Evolutionary conservation across 139 green algal species (phyloP).

Genomic region (Tetraselmis chui): DNA sequence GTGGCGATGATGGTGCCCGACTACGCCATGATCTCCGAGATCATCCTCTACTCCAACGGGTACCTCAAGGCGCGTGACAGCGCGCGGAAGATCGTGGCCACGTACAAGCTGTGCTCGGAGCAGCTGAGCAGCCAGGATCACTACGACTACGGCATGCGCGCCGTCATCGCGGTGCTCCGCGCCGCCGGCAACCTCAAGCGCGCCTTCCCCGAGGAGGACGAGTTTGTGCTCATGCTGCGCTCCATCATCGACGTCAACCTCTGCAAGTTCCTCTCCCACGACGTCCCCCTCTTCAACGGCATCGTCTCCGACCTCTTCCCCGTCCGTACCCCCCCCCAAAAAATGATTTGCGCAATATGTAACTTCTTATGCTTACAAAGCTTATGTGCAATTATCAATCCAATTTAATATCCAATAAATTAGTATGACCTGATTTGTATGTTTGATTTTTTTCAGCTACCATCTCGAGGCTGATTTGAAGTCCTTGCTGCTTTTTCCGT

Average conservation of each 20-base stretch:
- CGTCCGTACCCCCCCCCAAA: too few relatives aligned
- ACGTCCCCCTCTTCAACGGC: constrained; percentile 8
- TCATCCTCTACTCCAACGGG: constrained; percentile 35
- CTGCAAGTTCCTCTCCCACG: neutral
- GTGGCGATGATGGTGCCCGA: constrained; percentile 42
- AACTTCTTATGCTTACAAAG: too few relatives aligned
- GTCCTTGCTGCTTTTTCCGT: too few relatives aligned
- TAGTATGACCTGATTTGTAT: too few relatives aligned
- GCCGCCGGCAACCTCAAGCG: constrained; percentile 37
- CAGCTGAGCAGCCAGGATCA: constrained; percentile 39
- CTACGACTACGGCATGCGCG: constrained; percentile 43
- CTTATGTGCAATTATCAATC: too few relatives aligned
- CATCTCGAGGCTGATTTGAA: too few relatives aligned
- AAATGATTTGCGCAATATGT: too few relatives aligned
- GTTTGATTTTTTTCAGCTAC: too few relatives aligned
- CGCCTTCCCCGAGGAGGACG: constrained; percentile 14
- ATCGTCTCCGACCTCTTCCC: constrained; percentile 31
- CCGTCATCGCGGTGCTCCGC: constrained; percentile 35
- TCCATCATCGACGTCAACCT: constrained; percentile 34
- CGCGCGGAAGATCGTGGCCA: constrained; percentile 31
- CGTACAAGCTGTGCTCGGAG: constrained; percentile 34
- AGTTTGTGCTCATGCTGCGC: constrained; percentile 31
- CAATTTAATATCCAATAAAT: too few relatives aligned
- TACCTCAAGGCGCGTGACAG: constrained; percentile 32
- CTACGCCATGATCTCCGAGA: constrained; percentile 34